These are phyloP conservation scores for Acacia concinna DNA, from an alignment of 331 rosid species.

Conservation along the genomic window DNA sequence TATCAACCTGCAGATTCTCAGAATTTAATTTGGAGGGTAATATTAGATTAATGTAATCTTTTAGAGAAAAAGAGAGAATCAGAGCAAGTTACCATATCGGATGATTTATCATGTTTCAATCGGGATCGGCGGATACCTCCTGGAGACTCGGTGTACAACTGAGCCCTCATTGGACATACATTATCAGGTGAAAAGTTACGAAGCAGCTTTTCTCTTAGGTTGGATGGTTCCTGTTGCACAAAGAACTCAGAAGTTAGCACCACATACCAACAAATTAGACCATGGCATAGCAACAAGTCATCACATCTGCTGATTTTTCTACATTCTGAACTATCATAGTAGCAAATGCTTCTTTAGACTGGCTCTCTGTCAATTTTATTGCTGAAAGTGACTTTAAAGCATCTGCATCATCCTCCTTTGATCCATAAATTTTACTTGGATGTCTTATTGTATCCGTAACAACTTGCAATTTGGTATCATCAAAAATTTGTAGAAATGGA, in stretches of 20 bases:
- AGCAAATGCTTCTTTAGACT: conserved; percentile 70
- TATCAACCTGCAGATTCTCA: conserved; percentile 57
- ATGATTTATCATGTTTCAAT: conserved; percentile 44
- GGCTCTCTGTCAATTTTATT: conserved; percentile 58
- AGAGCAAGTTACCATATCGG: conserved; percentile 47
- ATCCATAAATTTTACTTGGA: conserved; percentile 58
- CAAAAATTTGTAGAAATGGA: conserved; percentile 75
- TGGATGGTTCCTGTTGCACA: conserved; percentile 52
- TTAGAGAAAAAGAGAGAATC: neutral
- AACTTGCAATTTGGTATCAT: conserved; percentile 72
- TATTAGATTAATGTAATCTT: neutral
- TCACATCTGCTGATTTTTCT: conserved; percentile 60
- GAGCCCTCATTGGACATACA: conserved; percentile 76
- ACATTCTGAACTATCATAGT: conserved; percentile 71
- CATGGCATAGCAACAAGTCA: conserved; percentile 4
- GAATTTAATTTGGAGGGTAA: conserved; percentile 16
- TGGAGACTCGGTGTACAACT: conserved; percentile 45
- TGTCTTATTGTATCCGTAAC: conserved; percentile 36
- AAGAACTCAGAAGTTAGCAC: conserved; percentile 24
- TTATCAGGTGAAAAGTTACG: conserved; percentile 72
- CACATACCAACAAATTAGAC: conserved; percentile 8
- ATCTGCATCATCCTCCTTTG: conserved; percentile 67
- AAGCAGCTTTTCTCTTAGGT: conserved; percentile 63
- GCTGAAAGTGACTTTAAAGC: conserved; percentile 66
- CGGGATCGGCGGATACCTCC: conserved; percentile 44